A percentile compares a stretch with the other conserved stretches of the same genome.
These are phyloP conservation scores for Ceratocystis destructans DNA, from an alignment of 2,329 filamentous ascomycete genomes.

Conservation along the genomic window DNA sequence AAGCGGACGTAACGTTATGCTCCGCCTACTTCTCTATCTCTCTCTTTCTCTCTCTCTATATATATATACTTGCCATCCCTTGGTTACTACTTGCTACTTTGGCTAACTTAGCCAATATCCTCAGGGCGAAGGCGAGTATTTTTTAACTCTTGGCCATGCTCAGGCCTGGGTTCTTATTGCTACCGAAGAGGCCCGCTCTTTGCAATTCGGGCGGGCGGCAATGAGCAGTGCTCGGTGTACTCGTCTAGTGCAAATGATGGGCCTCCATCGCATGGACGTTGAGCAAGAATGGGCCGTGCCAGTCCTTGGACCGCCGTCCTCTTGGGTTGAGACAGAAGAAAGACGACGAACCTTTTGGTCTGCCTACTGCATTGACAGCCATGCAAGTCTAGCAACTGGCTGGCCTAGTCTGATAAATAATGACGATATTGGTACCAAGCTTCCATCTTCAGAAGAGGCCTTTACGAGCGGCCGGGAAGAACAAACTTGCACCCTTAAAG, in stretches of 20 bases:
- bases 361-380: slow-evolving; percentile 67
- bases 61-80: background rate
- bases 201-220: slow-evolving; percentile 76
- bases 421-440: slow-evolving; percentile 59
- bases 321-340: slow-evolving; percentile 68
- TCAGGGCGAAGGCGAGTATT: slow-evolving; percentile 60
- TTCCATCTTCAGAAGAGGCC: slow-evolving; percentile 68
- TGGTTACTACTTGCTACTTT: background rate
- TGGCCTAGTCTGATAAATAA: slow-evolving; percentile 76
- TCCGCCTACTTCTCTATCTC: background rate
- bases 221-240: slow-evolving; percentile 61
- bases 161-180: slow-evolving; percentile 67
- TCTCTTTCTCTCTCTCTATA: background rate
- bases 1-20: background rate
- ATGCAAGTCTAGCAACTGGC: slow-evolving; percentile 76
- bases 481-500: slow-evolving; percentile 47
- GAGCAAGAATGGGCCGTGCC: slow-evolving; percentile 54
- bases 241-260: slow-evolving; percentile 69
- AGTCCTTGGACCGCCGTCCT: slow-evolving; percentile 55
- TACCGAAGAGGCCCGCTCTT: slow-evolving; percentile 68
- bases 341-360: slow-evolving; percentile 77
- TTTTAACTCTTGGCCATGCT: slow-evolving; percentile 64
- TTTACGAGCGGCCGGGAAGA: slow-evolving; percentile 55
- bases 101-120: background rate
- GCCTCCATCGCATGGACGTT: slow-evolving; percentile 64